phyloP scores from a whole-genome alignment of 1,139 yeast genomes.

The Scheffersomyces insectosa region DNA sequence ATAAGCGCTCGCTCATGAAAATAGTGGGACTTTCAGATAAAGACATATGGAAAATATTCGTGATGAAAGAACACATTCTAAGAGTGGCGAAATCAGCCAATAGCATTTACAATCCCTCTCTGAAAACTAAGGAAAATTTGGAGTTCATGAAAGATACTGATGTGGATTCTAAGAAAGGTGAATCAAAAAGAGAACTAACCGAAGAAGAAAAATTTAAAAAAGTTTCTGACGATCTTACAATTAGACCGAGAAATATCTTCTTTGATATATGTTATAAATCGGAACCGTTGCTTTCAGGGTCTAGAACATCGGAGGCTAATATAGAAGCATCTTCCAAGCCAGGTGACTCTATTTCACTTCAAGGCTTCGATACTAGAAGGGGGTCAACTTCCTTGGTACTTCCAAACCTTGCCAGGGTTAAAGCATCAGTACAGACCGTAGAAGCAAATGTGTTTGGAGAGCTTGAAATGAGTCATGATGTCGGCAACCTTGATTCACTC shows the following conservation, averaged over 20 bases:
- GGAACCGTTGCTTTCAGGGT: slow-evolving; percentile 30
- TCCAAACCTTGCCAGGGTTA: slow-evolving; percentile 34
- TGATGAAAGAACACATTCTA: slow-evolving; percentile 65
- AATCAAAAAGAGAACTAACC: slow-evolving; percentile 1
- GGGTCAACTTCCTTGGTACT: slow-evolving; percentile 28
- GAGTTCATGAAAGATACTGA: slow-evolving; percentile 9
- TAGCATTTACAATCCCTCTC: not conserved
- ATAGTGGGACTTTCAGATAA: slow-evolving; percentile 69
- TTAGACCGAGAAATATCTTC: slow-evolving; percentile 63
- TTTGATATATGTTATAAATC: slow-evolving; percentile 58
- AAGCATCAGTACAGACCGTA: slow-evolving; percentile 57
- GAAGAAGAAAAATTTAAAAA: slow-evolving; percentile 14
- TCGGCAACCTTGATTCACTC: slow-evolving; percentile 1
- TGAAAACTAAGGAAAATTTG: slow-evolving; percentile 5
- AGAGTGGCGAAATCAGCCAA: slow-evolving; percentile 33
- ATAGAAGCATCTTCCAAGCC: slow-evolving; percentile 15
- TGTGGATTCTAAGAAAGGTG: slow-evolving; percentile 24
- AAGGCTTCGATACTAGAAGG: slow-evolving; percentile 14
- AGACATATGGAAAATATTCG: slow-evolving; percentile 83
- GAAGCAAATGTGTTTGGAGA: slow-evolving; percentile 67
- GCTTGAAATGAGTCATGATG: slow-evolving; percentile 36
- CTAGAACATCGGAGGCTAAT: slow-evolving; percentile 21
- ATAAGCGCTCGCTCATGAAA: slow-evolving; percentile 71
- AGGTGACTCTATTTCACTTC: slow-evolving; percentile 18
- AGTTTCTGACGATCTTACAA: slow-evolving; percentile 12